Base-by-base conservation (phyloP, 192 early-diverging fungal genomes). In the Dissophora globulifera region DNA sequence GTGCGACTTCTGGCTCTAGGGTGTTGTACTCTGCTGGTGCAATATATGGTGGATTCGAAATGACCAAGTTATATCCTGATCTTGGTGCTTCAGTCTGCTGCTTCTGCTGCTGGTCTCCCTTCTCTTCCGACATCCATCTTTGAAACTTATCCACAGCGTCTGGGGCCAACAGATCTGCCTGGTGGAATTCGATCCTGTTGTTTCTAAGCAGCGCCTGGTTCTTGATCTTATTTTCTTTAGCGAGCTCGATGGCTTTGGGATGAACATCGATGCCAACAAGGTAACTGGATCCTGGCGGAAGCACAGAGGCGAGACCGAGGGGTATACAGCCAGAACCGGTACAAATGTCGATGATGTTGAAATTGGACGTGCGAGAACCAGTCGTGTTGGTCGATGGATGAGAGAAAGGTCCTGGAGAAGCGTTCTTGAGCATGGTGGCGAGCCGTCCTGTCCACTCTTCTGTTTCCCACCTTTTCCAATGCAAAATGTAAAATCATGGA, bases 401-500 rank as follows among this genome's bases (percentile, higher is more conserved):
- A 25, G 12, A 41, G 15, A 65, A 29, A 50, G 69, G 49, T n/a
- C 4, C 15, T 5, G 17, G 43, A n/a, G 43, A n/a, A 12, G 43
- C 4, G 58, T 7, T 62, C 7, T 78, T 79, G 11, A 95, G 38
- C 32, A 84, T 26, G 7, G 68, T 49, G 26, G 87, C 79, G 12
- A 95, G 63, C 12, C 85, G 75, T 22, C 83, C 51, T n/a, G 89
- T 85, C 93, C 94, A 96, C 82, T 96, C 94, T 81, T 98, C 95
- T 2, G 96, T 98, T 79, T 98, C 96, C 93, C 90, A 93, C 66
- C 86, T n/a, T n/a, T n/a, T n/a, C n/a, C n/a, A n/a, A n/a, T n/a
- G n/a, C n/a, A n/a, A n/a, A n/a, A n/a, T n/a, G n/a, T n/a, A n/a
- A n/a, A n/a, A n/a, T n/a, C n/a, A n/a, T n/a, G n/a, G n/a, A n/a